Evolutionary conservation across 345 rosid genomes (phyloP).

Genomic region (Combretum micranthum): DNA sequence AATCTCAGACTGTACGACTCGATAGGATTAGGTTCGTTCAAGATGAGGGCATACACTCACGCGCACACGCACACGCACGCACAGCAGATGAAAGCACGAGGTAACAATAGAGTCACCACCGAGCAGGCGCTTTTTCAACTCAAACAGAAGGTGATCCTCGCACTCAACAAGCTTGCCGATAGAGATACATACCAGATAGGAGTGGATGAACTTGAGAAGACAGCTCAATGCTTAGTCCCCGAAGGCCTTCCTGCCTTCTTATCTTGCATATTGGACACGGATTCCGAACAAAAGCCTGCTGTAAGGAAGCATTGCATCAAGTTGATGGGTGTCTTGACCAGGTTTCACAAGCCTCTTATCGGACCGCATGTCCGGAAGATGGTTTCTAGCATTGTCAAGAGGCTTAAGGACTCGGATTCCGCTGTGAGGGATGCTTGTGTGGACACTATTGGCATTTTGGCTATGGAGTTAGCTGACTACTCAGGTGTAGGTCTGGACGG

Average conservation of each 20-base stretch:
- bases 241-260: slow-evolving; percentile 58
- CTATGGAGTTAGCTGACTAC: slow-evolving; percentile 40
- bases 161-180: slow-evolving; percentile 82
- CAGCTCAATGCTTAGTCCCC: slow-evolving; percentile 44
- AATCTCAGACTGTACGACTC: no score
- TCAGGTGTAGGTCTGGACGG: slow-evolving; percentile 19
- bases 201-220: slow-evolving; percentile 71
- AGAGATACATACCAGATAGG: slow-evolving; percentile 82
- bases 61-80: slow-evolving; percentile 33
- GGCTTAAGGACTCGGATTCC: slow-evolving; percentile 87
- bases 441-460: slow-evolving; percentile 65
- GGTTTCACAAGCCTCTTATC: slow-evolving; percentile 38
- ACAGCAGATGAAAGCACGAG: slow-evolving; percentile 35
- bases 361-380: slow-evolving; percentile 58
- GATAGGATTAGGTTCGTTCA: no score
- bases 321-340: slow-evolving; percentile 55
- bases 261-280: slow-evolving; percentile 74
- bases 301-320: slow-evolving; percentile 71
- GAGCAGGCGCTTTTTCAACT: slow-evolving; percentile 58
- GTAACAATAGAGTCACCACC: slow-evolving; percentile 29
- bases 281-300: slow-evolving; percentile 58
- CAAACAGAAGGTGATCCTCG: slow-evolving; percentile 59
- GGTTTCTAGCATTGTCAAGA: slow-evolving; percentile 65
- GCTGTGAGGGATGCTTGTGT: slow-evolving; percentile 83
- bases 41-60: no score